Conservation (phyloP, 108 stramenopile species). For the Fistulifera pelliculosa region DNA sequence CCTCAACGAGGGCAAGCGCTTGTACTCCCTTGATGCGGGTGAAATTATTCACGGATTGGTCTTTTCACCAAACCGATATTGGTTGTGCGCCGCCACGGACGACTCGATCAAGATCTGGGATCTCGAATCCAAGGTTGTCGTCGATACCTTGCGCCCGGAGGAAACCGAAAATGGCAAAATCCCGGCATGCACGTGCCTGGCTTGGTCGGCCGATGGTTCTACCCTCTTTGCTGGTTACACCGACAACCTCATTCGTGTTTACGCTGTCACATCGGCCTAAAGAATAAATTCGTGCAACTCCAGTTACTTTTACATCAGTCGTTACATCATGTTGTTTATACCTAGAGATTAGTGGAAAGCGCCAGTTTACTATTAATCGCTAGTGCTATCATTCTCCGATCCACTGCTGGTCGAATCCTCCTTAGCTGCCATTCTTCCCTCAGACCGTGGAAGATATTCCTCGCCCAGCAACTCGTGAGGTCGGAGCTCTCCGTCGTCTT, state of each 20-base stretch:
- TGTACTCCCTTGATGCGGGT: conserved; percentile 97
- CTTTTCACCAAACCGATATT: conserved; percentile 99
- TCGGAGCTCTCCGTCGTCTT: conserved; percentile 29
- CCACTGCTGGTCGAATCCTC: no score
- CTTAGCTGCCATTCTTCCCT: no score
- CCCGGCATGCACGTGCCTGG: conserved; percentile 93
- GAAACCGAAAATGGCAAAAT: conserved; percentile 55
- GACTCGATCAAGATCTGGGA: conserved; percentile 99
- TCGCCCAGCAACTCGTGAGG: no score
- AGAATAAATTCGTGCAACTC: no score
- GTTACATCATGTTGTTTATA: no score
- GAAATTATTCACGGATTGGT: conserved; percentile 98
- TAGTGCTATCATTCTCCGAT: no score
- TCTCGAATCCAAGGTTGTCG: conserved; percentile 95
- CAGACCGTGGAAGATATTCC: no score
- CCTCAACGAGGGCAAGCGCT: conserved; percentile 98
- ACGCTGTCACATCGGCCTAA: conserved; percentile 45
- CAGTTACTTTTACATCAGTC: no score
- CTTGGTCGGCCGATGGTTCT: conserved; percentile 95
- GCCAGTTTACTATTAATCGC: no score
- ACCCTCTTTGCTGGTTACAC: conserved; percentile 97
- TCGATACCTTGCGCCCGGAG: conserved; percentile 89
- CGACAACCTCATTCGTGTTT: conserved; percentile 94
- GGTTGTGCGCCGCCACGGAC: conserved; percentile 99
- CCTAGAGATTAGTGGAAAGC: no score